These are phyloP conservation scores for Oropetium thomaeum DNA, from an alignment of 176 grass and related monocot species.

Conservation along the genomic window DNA sequence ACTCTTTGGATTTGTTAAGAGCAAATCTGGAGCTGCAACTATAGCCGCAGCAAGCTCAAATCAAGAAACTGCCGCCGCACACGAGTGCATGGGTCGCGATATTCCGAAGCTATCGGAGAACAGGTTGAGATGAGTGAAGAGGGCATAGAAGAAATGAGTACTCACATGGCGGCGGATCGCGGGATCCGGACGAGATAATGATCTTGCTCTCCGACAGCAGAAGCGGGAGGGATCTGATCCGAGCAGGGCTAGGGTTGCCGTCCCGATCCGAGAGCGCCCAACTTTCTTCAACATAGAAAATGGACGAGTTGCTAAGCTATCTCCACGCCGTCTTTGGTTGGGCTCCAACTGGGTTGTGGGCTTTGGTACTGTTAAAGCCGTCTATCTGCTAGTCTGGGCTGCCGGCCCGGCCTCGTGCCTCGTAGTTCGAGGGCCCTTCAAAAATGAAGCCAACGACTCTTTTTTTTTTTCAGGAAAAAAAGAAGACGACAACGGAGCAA, in stretches of 20 bases:
- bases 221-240: neutral
- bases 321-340: neutral
- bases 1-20: neutral
- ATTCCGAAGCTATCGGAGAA: neutral
- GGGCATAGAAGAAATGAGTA: neutral
- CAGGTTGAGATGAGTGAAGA: neutral
- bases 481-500: neutral
- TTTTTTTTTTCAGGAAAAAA: neutral
- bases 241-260: slow-evolving; percentile 11
- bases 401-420: neutral
- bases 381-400: neutral
- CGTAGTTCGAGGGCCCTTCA: neutral
- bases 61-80: neutral
- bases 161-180: neutral
- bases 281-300: no score
- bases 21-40: neutral
- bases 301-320: neutral
- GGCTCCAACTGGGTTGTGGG: neutral
- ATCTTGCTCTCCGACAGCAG: neutral
- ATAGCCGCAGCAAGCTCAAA: neutral
- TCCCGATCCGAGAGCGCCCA: no score
- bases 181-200: neutral
- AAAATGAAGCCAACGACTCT: neutral
- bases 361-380: neutral
- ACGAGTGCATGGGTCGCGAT: no score